Percentiles rank a stretch among this genome's conserved stretches.
Evolutionary conservation across 1,139 yeast genomes (phyloP).

Genomic region (Candida sp.): DNA sequence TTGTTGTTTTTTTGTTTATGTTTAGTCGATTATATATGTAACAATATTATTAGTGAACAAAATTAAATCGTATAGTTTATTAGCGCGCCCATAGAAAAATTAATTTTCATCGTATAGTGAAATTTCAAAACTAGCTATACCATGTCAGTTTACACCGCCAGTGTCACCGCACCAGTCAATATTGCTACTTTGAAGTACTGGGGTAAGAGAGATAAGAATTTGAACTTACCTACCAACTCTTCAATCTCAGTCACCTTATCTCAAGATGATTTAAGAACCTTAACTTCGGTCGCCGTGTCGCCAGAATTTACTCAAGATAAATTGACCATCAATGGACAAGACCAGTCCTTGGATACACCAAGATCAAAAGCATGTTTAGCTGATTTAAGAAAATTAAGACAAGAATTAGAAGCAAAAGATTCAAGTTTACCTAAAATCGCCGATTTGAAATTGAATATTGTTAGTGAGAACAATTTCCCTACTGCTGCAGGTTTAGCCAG

Average conservation of each 20-base stretch:
- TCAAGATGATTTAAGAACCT: constrained; percentile 85
- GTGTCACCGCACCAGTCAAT: constrained; percentile 96
- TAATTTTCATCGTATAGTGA: neutral
- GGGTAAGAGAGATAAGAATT: constrained; percentile 90
- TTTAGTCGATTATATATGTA: constrained; percentile 1
- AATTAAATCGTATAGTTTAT: no score
- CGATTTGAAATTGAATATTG: constrained; percentile 68
- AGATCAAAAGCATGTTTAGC: constrained; percentile 79
- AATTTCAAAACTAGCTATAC: neutral
- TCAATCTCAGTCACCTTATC: constrained; percentile 92
- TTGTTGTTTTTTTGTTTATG: neutral
- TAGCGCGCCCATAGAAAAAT: neutral
- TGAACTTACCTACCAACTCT: constrained; percentile 93
- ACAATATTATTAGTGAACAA: neutral
- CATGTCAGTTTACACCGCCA: constrained; percentile 61
- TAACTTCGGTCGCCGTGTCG: constrained; percentile 82
- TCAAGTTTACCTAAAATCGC: constrained; percentile 58
- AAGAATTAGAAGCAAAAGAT: constrained; percentile 48
- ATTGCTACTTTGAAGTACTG: constrained; percentile 97
- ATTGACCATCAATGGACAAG: constrained; percentile 79
- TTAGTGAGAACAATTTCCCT: constrained; percentile 95
- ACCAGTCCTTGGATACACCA: constrained; percentile 60
- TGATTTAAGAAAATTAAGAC: constrained; percentile 70
- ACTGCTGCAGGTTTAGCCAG: constrained; percentile 99
- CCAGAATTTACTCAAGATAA: constrained; percentile 56